phyloP scores from a whole-genome alignment of 768 basidiomycete genomes.

The Lepiota subincarnata region DNA sequence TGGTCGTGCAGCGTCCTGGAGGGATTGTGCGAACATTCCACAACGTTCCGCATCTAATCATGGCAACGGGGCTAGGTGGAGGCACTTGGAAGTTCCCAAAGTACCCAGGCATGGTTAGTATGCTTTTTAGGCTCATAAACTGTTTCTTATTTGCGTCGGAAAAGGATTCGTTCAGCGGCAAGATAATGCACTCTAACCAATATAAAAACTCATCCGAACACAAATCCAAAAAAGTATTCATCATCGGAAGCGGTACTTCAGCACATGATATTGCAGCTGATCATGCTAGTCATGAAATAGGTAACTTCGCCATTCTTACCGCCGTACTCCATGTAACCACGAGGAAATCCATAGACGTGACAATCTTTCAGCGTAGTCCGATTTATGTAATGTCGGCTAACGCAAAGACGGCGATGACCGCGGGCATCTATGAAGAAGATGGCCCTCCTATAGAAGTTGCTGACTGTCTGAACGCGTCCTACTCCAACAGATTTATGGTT shows the following conservation, averaged over 20 bases:
- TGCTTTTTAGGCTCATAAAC: background rate
- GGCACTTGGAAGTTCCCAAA: slow-evolving; percentile 41
- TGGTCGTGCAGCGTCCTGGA: background rate
- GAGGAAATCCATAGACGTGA: slow-evolving; percentile 30
- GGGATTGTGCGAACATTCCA: slow-evolving; percentile 21
- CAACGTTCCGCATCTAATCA: slow-evolving; percentile 43
- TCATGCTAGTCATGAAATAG: slow-evolving; percentile 28
- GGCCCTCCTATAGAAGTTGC: slow-evolving; percentile 44
- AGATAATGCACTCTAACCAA: slow-evolving; percentile 45
- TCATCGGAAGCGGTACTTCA: slow-evolving; percentile 59
- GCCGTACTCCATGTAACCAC: slow-evolving; percentile 22
- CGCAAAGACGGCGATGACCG: background rate
- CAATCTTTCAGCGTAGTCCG: slow-evolving; percentile 44
- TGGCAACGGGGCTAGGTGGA: slow-evolving; percentile 52
- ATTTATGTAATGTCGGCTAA: slow-evolving; percentile 47
- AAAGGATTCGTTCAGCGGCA: slow-evolving; percentile 39
- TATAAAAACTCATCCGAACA: slow-evolving; percentile 46
- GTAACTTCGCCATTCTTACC: slow-evolving; percentile 30
- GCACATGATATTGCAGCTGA: slow-evolving; percentile 38
- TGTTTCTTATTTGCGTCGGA: background rate
- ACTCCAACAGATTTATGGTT: slow-evolving; percentile 30
- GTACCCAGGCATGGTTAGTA: background rate
- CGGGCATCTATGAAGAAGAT: slow-evolving; percentile 38
- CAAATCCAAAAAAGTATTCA: slow-evolving; percentile 57
- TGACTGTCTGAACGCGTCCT: slow-evolving; percentile 45